A percentile compares a stretch with the other conserved stretches of the same genome.
phyloP scores from a whole-genome alignment of 2,329 filamentous ascomycete genomes.

The Cladophialophora carrionii region DNA sequence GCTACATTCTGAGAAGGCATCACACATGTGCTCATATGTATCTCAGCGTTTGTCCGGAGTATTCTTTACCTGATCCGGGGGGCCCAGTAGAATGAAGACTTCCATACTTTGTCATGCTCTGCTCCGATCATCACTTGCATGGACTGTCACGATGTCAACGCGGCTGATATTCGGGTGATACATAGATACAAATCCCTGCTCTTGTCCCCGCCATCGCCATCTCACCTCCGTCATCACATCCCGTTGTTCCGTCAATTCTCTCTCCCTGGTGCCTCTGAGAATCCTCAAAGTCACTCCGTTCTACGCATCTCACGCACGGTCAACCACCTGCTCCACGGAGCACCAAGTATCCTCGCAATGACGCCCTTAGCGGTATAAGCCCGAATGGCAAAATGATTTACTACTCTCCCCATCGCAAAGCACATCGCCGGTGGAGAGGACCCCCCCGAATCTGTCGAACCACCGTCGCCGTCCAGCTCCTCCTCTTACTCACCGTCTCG shows the following conservation, averaged over 20 bases:
- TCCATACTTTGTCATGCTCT: not conserved
- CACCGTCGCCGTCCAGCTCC: conserved; percentile 29
- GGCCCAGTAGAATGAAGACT: not conserved
- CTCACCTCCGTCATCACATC: too few species aligned
- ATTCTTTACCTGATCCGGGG: not conserved
- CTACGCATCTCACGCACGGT: not conserved
- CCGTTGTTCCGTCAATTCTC: not conserved
- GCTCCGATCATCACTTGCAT: too few species aligned
- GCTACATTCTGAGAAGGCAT: conserved; percentile 10
- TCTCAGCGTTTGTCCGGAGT: too few species aligned
- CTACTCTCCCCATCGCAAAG: conserved; percentile 25
- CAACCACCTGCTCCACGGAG: not conserved
- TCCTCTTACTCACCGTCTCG: conserved; percentile 70
- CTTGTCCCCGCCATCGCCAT: not conserved
- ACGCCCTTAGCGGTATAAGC: not conserved
- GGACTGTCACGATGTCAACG: not conserved
- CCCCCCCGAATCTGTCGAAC: conserved; percentile 27
- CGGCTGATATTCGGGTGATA: not conserved
- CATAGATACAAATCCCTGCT: too few species aligned
- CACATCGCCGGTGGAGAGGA: conserved; percentile 29
- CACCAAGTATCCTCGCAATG: not conserved
- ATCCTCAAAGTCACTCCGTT: not conserved
- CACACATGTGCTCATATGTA: too few species aligned
- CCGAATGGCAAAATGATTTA: conserved; percentile 21
- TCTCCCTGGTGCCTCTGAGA: too few species aligned